phyloP scores from a whole-genome alignment of 2,329 filamentous ascomycete species.

The Zasmidium angulare region DNA sequence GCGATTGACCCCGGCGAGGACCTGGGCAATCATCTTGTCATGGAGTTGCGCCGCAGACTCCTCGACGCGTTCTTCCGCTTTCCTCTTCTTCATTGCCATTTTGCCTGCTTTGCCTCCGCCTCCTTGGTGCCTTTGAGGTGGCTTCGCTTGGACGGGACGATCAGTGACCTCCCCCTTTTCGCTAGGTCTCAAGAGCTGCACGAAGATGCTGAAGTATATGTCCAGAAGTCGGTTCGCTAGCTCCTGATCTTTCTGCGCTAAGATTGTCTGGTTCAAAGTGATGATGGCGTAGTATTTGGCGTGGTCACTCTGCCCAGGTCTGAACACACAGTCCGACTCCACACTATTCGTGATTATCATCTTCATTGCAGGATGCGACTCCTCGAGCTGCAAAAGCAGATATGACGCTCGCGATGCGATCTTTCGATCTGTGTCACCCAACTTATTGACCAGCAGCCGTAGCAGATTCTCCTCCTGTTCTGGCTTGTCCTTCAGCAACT shows the following conservation, averaged over 20 bases:
- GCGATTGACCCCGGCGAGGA: slow-evolving; percentile 92
- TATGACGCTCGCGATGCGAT: slow-evolving; percentile 93
- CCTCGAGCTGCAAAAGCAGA: slow-evolving; percentile 85
- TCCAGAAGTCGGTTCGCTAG: slow-evolving; percentile 78
- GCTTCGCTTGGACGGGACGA: slow-evolving; percentile 27
- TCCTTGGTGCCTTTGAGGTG: slow-evolving; percentile 44
- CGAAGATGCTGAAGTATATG: slow-evolving; percentile 90
- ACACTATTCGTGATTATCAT: slow-evolving; percentile 78
- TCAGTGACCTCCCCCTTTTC: slow-evolving; percentile 32
- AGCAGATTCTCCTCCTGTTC: slow-evolving; percentile 96
- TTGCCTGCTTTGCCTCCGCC: slow-evolving; percentile 56
- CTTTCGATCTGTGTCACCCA: slow-evolving; percentile 92
- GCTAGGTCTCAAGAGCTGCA: slow-evolving; percentile 70
- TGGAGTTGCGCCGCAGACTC: slow-evolving; percentile 61
- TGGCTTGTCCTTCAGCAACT: slow-evolving; percentile 89
- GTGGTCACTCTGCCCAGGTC: slow-evolving; percentile 80
- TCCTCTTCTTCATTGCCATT: slow-evolving; percentile 50
- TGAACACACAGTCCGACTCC: slow-evolving; percentile 83
- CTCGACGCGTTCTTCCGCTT: slow-evolving; percentile 40
- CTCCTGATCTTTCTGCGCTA: slow-evolving; percentile 78
- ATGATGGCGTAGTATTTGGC: slow-evolving; percentile 96
- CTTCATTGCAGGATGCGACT: slow-evolving; percentile 91
- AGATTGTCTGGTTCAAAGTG: slow-evolving; percentile 92
- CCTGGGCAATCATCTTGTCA: slow-evolving; percentile 88
- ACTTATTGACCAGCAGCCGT: slow-evolving; percentile 89